phyloP scores from a whole-genome alignment of 176 grass and related monocot genomes.

The Oryza longistaminata region DNA sequence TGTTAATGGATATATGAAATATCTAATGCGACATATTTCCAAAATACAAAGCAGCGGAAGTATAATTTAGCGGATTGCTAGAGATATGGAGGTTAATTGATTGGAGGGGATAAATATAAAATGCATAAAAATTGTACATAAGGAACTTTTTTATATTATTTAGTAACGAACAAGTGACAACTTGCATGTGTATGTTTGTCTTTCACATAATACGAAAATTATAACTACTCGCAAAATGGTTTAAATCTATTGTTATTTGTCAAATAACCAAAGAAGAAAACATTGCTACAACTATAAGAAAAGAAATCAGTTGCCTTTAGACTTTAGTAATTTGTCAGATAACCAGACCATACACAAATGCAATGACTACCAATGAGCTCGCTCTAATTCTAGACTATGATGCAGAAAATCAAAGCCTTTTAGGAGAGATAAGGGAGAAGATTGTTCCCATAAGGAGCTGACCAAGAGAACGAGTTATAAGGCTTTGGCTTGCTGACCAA shows the following conservation, averaged over 20 bases:
- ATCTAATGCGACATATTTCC: neutral
- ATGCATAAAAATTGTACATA: neutral
- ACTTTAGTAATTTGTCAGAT: neutral
- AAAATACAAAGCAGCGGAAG: neutral
- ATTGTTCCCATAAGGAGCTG: slow-evolving; percentile 15
- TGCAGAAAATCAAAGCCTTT: slow-evolving; percentile 7
- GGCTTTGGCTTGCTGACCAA: slow-evolving; percentile 30
- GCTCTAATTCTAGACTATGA: neutral
- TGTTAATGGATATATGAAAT: no score
- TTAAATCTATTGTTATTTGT: no score
- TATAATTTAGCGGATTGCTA: neutral
- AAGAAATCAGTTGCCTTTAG: neutral
- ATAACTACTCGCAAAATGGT: neutral
- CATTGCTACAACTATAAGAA: neutral
- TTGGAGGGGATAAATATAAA: neutral
- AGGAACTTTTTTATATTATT: neutral
- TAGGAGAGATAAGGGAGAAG: slow-evolving; percentile 29
- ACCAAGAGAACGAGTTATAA: neutral
- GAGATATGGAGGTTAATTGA: neutral
- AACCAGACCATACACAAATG: neutral
- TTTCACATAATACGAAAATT: neutral
- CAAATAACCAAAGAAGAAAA: neutral
- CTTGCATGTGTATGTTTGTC: neutral
- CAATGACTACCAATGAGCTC: neutral
- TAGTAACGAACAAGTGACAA: neutral